Evolutionary conservation across 768 basidiomycete species (phyloP).

Genomic region (Cystoderma amianthinum): DNA sequence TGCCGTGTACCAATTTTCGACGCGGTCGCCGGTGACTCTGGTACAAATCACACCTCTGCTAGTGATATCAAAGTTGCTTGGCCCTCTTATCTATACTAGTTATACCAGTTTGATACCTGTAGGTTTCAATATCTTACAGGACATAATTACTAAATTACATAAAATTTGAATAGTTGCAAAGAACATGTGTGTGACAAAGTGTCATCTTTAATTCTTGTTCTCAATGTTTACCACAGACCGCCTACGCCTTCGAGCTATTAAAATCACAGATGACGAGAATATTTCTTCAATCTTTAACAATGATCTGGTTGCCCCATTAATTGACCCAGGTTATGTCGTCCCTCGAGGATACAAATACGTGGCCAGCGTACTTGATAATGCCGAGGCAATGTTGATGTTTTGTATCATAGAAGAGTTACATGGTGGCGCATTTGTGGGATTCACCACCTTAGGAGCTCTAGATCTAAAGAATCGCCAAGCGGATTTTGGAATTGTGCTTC

Average conservation of each 20-base stretch:
- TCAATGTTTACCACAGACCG: slow-evolving; percentile 13
- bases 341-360: slow-evolving; percentile 8
- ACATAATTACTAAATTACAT: too few relatives aligned
- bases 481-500: slow-evolving; percentile 9
- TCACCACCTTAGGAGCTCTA: slow-evolving; percentile 6
- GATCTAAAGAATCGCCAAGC: slow-evolving; percentile 11
- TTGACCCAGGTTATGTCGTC: slow-evolving; percentile 10
- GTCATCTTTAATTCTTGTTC: too few relatives aligned
- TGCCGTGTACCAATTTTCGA: too few relatives aligned
- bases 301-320: slow-evolving; percentile 7
- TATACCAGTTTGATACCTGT: too few relatives aligned
- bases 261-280: slow-evolving; percentile 6
- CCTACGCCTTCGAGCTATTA: slow-evolving; percentile 10
- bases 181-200: too few relatives aligned
- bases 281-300: slow-evolving; percentile 10
- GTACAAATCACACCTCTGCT: too few relatives aligned
- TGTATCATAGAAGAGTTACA: slow-evolving; percentile 9
- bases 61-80: too few relatives aligned
- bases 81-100: too few relatives aligned
- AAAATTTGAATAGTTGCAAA: too few relatives aligned
- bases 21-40: too few relatives aligned
- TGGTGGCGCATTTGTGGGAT: slow-evolving; percentile 7
- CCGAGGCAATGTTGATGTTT: slow-evolving; percentile 6
- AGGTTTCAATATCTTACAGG: too few relatives aligned
- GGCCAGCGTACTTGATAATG: slow-evolving; percentile 7